These are phyloP conservation scores for Pichia sp. DNA, from an alignment of 1,139 yeast genomes.

Conservation along the genomic window DNA sequence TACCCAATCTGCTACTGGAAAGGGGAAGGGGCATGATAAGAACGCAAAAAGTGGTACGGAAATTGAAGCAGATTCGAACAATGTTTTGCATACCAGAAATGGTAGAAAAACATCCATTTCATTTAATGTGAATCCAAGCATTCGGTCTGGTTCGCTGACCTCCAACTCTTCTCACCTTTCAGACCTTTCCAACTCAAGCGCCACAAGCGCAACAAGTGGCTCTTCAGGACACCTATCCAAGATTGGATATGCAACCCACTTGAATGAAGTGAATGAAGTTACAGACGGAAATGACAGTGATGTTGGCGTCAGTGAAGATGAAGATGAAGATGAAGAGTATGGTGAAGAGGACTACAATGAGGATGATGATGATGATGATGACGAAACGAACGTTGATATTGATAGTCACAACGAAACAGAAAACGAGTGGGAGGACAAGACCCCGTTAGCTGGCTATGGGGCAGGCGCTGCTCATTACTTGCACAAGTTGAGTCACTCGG, in stretches of 20 bases:
- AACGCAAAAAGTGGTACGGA: neutral
- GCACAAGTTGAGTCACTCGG: slow-evolving; percentile 4
- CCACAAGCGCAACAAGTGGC: slow-evolving; percentile 9
- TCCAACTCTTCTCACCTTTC: slow-evolving; percentile 16
- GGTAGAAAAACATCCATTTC: slow-evolving; percentile 27
- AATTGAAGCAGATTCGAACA: slow-evolving; percentile 10
- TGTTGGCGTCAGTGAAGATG: neutral
- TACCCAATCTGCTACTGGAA: neutral
- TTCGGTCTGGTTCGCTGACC: slow-evolving; percentile 12
- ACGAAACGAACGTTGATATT: slow-evolving; percentile 7
- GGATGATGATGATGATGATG: slow-evolving; percentile 12
- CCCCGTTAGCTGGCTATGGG: slow-evolving; percentile 24
- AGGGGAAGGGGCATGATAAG: neutral
- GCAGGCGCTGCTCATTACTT: neutral
- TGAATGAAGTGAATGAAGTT: slow-evolving; percentile 9
- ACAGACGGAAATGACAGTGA: neutral
- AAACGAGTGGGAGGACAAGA: slow-evolving; percentile 16
- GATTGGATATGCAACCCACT: neutral
- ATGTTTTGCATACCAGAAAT: slow-evolving; percentile 17
- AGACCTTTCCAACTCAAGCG: slow-evolving; percentile 8
- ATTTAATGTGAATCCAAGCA: slow-evolving; percentile 14
- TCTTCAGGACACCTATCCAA: slow-evolving; percentile 5
- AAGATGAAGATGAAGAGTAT: slow-evolving; percentile 1
- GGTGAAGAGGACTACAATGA: slow-evolving; percentile 5
- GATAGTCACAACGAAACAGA: slow-evolving; percentile 14